A percentile compares a stretch with the other conserved stretches of the same genome.
Evolutionary conservation across 129 eudicot genomes (phyloP).

Genomic region (Oenanthe sinensis): DNA sequence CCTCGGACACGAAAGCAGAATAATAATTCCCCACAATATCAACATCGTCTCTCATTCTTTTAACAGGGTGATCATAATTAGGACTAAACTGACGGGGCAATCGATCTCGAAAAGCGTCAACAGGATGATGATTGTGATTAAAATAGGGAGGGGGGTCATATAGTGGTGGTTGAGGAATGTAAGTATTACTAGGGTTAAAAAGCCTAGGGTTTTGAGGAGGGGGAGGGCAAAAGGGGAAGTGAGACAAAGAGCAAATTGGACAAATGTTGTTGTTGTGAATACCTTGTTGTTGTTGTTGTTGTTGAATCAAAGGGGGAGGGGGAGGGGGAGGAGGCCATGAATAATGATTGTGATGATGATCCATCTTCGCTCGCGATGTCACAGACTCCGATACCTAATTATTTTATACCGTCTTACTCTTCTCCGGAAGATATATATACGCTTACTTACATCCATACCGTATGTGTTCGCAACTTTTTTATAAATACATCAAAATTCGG

Average conservation of each 20-base stretch:
- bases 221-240: slow-evolving; percentile 73
- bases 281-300: slow-evolving; percentile 35
- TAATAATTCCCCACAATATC: slow-evolving; percentile 10
- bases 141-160: slow-evolving; percentile 24
- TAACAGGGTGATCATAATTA: slow-evolving; percentile 29
- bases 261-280: slow-evolving; percentile 31
- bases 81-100: slow-evolving; percentile 32
- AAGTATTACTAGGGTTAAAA: background rate
- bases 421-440: no score
- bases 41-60: slow-evolving; percentile 50
- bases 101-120: slow-evolving; percentile 19
- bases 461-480: no score
- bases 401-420: no score
- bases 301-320: background rate
- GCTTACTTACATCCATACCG: no score
- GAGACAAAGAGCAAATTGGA: slow-evolving; percentile 56
- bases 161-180: slow-evolving; percentile 15
- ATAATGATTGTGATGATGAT: background rate
- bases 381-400: background rate
- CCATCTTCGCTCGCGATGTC: background rate
- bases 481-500: no score
- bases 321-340: background rate
- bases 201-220: slow-evolving; percentile 35
- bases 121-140: slow-evolving; percentile 20
- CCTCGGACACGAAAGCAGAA: slow-evolving; percentile 16